A percentile compares a stretch with the other conserved stretches of the same genome.
Evolutionary conservation across 306 rosid genomes (phyloP).

Genomic region (Lablab purpureus): DNA sequence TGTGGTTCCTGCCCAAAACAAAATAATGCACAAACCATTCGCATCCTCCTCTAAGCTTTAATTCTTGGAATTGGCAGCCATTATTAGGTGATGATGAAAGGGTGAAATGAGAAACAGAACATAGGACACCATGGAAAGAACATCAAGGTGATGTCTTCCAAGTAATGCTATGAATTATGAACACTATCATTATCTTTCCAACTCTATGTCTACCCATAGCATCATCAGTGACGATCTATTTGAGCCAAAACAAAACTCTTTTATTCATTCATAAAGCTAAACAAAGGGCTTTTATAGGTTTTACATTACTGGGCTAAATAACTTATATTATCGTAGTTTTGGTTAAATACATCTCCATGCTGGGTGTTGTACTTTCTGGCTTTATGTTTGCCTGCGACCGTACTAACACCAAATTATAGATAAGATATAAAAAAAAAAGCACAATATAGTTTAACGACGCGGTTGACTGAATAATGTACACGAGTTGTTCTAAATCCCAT

Average conservation of each 20-base stretch:
- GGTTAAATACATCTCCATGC: not conserved
- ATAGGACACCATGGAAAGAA: not conserved
- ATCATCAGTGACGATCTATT: no score
- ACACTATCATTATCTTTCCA: not conserved
- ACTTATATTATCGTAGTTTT: not conserved
- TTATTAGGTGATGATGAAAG: not conserved
- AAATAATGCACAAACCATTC: not conserved
- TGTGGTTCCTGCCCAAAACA: not conserved
- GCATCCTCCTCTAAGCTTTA: not conserved
- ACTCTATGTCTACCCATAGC: not conserved
- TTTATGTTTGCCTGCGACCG: not conserved
- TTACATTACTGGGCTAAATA: not conserved
- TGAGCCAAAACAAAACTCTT: no score
- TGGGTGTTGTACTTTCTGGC: not conserved
- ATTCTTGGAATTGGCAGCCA: not conserved
- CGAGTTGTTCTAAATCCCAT: no score
- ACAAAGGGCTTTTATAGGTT: not conserved
- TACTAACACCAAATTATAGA: not conserved
- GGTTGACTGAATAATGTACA: no score
- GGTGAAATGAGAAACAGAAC: not conserved
- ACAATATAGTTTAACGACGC: no score
- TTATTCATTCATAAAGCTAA: no score
- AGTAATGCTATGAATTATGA: not conserved
- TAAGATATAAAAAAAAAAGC: not conserved
- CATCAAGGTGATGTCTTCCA: not conserved